A percentile compares a stretch with the other conserved stretches of the same genome.
Evolutionary conservation across 352 stramenopile species (phyloP).

Genomic region (Phytopythium delawarense): DNA sequence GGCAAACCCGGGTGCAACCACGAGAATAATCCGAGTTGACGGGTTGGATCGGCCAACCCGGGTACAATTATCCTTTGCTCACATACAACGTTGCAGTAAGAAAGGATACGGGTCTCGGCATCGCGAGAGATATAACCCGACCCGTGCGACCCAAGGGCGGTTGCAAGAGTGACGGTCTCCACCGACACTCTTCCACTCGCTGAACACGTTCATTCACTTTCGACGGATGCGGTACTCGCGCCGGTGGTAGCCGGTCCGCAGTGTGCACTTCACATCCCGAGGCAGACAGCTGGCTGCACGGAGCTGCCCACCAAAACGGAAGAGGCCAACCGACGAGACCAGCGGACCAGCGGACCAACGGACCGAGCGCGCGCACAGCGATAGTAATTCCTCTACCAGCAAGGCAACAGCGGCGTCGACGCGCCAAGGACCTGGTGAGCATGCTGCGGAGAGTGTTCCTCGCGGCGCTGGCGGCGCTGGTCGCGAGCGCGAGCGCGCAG

Average conservation of each 20-base stretch:
- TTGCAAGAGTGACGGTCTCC: neutral
- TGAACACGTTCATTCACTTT: neutral
- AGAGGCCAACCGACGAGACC: neutral
- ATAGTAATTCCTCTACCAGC: no score
- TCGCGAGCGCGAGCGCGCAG: slow-evolving; percentile 10
- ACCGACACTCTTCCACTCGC: neutral
- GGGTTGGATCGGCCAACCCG: neutral
- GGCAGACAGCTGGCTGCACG: no score
- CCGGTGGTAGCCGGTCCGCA: neutral
- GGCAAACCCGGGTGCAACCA: neutral
- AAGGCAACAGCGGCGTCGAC: neutral
- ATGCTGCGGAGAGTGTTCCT: slow-evolving; percentile 5
- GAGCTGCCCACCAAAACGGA: neutral
- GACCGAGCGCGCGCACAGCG: no score
- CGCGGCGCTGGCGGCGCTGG: slow-evolving; percentile 9
- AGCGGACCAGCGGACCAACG: neutral
- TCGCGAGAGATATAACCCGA: neutral
- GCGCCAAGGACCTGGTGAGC: neutral
- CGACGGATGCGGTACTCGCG: neutral
- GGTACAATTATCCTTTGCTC: neutral
- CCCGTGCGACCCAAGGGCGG: neutral
- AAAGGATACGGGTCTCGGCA: neutral
- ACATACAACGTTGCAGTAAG: neutral
- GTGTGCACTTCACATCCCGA: neutral
- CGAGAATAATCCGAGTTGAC: neutral